These are phyloP conservation scores for Darksidea phi DNA, from an alignment of 495 filamentous ascomycete species.

Conservation along the genomic window DNA sequence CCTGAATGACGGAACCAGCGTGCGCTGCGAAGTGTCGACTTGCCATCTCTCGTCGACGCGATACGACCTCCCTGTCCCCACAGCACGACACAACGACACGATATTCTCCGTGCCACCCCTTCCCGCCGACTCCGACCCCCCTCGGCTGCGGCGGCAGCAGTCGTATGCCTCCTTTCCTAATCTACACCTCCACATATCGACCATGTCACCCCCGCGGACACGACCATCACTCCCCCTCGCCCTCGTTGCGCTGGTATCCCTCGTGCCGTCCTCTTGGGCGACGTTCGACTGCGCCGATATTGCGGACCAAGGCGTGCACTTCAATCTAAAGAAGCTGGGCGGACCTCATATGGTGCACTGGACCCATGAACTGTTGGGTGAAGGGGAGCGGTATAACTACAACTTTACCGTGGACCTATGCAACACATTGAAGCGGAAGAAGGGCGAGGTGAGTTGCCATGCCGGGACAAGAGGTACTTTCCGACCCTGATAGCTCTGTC, in stretches of 20 bases:
- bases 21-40: constrained; percentile 1
- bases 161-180: constrained; percentile 11
- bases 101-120: too few relatives aligned
- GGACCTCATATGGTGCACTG: constrained; percentile 76
- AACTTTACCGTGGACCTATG: constrained; percentile 93
- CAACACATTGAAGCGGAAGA: constrained; percentile 56
- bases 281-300: constrained; percentile 62
- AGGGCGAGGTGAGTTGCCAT: constrained; percentile 54
- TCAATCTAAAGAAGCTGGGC: constrained; percentile 63
- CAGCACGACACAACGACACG: too few relatives aligned
- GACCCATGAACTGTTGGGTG: constrained; percentile 43
- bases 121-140: neutral
- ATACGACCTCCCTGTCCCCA: too few relatives aligned
- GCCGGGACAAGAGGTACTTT: constrained; percentile 59
- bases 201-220: constrained; percentile 14
- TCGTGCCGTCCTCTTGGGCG: constrained; percentile 43
- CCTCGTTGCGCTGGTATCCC: constrained; percentile 36
- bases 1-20: neutral
- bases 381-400: constrained; percentile 59
- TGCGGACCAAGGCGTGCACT: constrained; percentile 55
- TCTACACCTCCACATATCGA: constrained; percentile 3
- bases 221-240: constrained; percentile 40
- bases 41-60: neutral
- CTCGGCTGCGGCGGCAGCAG: neutral
- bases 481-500: neutral